Conservation (phyloP, 768 basidiomycete species). For the Rhizopogon vesiculosus region DNA sequence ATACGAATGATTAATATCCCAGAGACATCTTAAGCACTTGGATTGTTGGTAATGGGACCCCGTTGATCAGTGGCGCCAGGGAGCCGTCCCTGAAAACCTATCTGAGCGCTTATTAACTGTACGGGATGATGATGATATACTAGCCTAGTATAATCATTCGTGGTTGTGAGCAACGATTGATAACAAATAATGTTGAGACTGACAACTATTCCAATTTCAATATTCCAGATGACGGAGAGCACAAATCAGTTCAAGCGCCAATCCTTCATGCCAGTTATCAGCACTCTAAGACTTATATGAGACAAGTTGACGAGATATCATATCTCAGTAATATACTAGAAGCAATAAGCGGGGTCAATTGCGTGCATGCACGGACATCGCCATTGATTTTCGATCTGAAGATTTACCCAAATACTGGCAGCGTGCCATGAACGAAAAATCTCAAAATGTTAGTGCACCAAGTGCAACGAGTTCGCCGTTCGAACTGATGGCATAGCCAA, state of each 20-base stretch:
- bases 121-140: slow-evolving; percentile 32
- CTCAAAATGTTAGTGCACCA: slow-evolving; percentile 73
- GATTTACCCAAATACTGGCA: slow-evolving; percentile 92
- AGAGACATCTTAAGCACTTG: slow-evolving; percentile 75
- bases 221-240: slow-evolving; percentile 82
- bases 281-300: neutral
- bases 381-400: slow-evolving; percentile 90
- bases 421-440: slow-evolving; percentile 81
- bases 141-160: slow-evolving; percentile 76
- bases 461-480: slow-evolving; percentile 96
- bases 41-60: slow-evolving; percentile 87
- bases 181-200: slow-evolving; percentile 84
- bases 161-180: slow-evolving; percentile 83
- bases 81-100: slow-evolving; percentile 60
- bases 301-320: slow-evolving; percentile 7
- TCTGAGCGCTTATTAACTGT: neutral
- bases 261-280: slow-evolving; percentile 46
- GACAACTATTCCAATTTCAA: slow-evolving; percentile 88
- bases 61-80: slow-evolving; percentile 79
- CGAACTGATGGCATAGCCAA: slow-evolving; percentile 84
- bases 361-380: slow-evolving; percentile 82
- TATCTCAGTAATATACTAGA: slow-evolving; percentile 78
- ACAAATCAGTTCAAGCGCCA: slow-evolving; percentile 94
- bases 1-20: slow-evolving; percentile 88
- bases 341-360: slow-evolving; percentile 83